phyloP scores from a whole-genome alignment of 2,329 filamentous ascomycete genomes.

The Ambrosiella xylebori region DNA sequence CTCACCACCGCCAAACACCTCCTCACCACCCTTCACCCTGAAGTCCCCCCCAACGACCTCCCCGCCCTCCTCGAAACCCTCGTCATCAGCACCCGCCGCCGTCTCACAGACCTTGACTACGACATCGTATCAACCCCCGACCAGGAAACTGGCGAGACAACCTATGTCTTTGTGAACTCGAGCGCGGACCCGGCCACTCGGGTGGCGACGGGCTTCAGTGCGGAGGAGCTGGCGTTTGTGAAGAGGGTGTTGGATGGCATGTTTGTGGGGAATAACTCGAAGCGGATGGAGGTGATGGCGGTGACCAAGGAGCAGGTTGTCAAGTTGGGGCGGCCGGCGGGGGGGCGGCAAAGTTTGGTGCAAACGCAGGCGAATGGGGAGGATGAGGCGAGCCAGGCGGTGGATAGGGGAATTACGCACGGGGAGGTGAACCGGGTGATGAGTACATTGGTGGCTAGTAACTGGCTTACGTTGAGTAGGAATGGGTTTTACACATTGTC shows the following conservation, averaged over 20 bases:
- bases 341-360: slow-evolving; percentile 20
- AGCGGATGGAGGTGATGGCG: slow-evolving; percentile 66
- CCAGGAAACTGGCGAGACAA: slow-evolving; percentile 47
- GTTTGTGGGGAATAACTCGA: slow-evolving; percentile 77
- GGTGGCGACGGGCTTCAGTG: slow-evolving; percentile 60
- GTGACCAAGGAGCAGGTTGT: slow-evolving; percentile 64
- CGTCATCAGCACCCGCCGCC: slow-evolving; percentile 51
- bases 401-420: slow-evolving; percentile 48
- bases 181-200: slow-evolving; percentile 73
- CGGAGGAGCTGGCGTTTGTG: slow-evolving; percentile 79
- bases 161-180: slow-evolving; percentile 77
- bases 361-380: slow-evolving; percentile 19
- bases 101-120: slow-evolving; percentile 65
- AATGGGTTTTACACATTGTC: slow-evolving; percentile 60
- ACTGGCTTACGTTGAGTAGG: slow-evolving; percentile 65
- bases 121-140: slow-evolving; percentile 64
- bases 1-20: slow-evolving; percentile 55
- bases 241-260: slow-evolving; percentile 78
- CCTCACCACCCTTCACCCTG: slow-evolving; percentile 41
- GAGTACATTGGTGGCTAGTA: slow-evolving; percentile 52
- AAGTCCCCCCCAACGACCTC: slow-evolving; percentile 41
- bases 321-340: slow-evolving; percentile 42
- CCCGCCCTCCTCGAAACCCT: slow-evolving; percentile 50
- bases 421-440: slow-evolving; percentile 62
- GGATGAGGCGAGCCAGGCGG: slow-evolving; percentile 19